Evolutionary conservation across 768 basidiomycete species (phyloP).

Genomic region (Pleurotus sapidus): DNA sequence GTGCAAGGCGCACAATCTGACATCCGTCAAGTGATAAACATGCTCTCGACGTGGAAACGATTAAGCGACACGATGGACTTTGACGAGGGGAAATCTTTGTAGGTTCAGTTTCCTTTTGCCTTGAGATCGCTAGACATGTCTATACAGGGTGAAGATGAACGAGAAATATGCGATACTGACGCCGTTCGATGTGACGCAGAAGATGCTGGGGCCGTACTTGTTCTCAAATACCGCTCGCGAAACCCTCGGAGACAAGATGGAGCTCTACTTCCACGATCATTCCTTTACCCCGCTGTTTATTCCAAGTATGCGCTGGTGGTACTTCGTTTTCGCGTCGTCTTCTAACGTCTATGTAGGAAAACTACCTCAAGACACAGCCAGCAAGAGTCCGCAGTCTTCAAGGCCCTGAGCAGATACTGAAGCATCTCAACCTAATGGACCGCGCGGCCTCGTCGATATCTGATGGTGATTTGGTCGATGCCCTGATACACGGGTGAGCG

Average conservation of each 20-base stretch:
- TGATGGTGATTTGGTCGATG: slow-evolving; percentile 91
- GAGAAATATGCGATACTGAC: slow-evolving; percentile 90
- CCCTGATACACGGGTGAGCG: slow-evolving; percentile 86
- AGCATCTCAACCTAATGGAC: slow-evolving; percentile 78
- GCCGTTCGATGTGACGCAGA: slow-evolving; percentile 89
- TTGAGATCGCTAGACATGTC: neutral
- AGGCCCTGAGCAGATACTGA: slow-evolving; percentile 65
- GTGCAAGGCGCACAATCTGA: slow-evolving; percentile 89
- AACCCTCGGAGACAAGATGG: slow-evolving; percentile 89
- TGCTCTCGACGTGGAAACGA: slow-evolving; percentile 97
- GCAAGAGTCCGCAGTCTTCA: slow-evolving; percentile 51
- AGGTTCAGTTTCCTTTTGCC: slow-evolving; percentile 24
- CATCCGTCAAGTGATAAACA: slow-evolving; percentile 95
- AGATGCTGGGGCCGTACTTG: slow-evolving; percentile 87
- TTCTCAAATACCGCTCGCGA: slow-evolving; percentile 82
- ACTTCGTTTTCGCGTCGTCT: no score
- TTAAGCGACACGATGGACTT: slow-evolving; percentile 79
- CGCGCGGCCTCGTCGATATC: slow-evolving; percentile 91
- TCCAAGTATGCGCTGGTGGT: slow-evolving; percentile 54
- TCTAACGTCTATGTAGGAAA: slow-evolving; percentile 60
- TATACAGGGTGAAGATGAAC: slow-evolving; percentile 74
- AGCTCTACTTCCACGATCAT: slow-evolving; percentile 95
- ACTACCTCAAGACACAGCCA: slow-evolving; percentile 87
- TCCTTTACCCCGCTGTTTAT: slow-evolving; percentile 94
- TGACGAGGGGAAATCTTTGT: slow-evolving; percentile 92